phyloP scores from a whole-genome alignment of 306 rosid genomes.

The Ochetophila trinervis region DNA sequence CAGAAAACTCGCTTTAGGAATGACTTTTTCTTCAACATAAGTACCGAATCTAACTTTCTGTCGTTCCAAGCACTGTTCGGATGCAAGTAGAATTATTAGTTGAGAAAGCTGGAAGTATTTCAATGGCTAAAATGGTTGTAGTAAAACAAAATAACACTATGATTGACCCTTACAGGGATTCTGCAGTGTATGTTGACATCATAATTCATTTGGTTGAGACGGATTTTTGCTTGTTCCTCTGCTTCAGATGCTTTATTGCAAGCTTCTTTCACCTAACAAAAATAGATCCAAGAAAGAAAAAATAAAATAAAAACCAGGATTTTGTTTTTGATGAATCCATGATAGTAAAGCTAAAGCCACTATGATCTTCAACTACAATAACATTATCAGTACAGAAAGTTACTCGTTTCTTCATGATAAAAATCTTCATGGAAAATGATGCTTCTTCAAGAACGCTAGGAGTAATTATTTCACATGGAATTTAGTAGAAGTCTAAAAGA shows the following conservation, averaged over 20 bases:
- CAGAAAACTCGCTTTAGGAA: slow-evolving; percentile 18
- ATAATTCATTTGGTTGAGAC: slow-evolving; percentile 56
- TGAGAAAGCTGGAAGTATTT: not conserved
- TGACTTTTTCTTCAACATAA: slow-evolving; percentile 44
- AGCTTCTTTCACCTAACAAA: slow-evolving; percentile 66
- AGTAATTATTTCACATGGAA: too few relatives aligned
- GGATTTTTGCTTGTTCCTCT: slow-evolving; percentile 53
- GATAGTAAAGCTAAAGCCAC: not conserved
- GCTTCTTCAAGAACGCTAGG: not conserved
- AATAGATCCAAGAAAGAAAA: not conserved
- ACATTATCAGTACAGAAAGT: not conserved
- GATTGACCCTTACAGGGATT: slow-evolving; percentile 40
- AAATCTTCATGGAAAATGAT: not conserved
- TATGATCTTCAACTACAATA: not conserved
- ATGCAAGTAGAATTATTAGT: slow-evolving; percentile 5
- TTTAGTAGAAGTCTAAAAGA: too few relatives aligned
- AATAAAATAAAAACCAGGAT: not conserved
- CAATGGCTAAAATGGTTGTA: not conserved
- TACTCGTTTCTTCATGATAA: not conserved
- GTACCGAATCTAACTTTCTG: slow-evolving; percentile 69
- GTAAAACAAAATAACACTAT: not conserved
- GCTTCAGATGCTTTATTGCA: slow-evolving; percentile 63
- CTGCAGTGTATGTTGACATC: slow-evolving; percentile 74
- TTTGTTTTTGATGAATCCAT: not conserved
- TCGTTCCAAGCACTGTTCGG: slow-evolving; percentile 51